Percentiles rank a stretch among this genome's conserved stretches.
phyloP scores from a whole-genome alignment of 2,329 filamentous ascomycete genomes.

The Intubia oerlemansii region DNA sequence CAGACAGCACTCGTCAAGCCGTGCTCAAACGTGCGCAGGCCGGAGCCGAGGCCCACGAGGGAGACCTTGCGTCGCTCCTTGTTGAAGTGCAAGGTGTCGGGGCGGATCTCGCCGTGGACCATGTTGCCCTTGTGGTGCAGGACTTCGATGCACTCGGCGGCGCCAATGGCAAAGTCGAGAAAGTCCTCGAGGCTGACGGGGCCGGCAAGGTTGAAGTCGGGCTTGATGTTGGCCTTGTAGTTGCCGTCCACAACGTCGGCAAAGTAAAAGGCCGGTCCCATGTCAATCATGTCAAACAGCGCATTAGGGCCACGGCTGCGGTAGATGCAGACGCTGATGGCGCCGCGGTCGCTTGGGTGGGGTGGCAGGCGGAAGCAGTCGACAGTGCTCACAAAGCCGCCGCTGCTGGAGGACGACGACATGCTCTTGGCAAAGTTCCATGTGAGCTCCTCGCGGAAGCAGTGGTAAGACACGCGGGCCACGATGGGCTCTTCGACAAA shows the following conservation, averaged over 20 bases:
- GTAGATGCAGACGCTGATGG: constrained; percentile 64
- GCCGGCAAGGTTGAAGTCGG: constrained; percentile 24
- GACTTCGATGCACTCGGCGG: constrained; percentile 67
- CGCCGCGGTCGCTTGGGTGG: constrained; percentile 43
- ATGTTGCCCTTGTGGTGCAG: constrained; percentile 76
- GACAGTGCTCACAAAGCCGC: constrained; percentile 57
- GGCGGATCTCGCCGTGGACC: constrained; percentile 77
- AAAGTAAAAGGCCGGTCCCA: constrained; percentile 55
- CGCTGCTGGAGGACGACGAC: constrained; percentile 46
- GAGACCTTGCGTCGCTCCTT: constrained; percentile 48
- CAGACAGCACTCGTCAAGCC: constrained; percentile 71
- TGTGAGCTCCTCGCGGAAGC: constrained; percentile 65
- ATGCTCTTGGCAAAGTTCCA: constrained; percentile 66
- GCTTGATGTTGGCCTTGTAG: constrained; percentile 21
- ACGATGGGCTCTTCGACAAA: constrained; percentile 47
- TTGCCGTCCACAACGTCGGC: constrained; percentile 29
- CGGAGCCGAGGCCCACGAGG: constrained; percentile 69
- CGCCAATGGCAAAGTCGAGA: constrained; percentile 78
- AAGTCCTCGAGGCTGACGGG: constrained; percentile 56
- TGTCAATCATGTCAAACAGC: constrained; percentile 46
- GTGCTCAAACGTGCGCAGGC: constrained; percentile 74
- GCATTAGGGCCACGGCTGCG: constrained; percentile 58
- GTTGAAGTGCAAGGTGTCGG: constrained; percentile 80
- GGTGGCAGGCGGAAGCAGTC: constrained; percentile 55
- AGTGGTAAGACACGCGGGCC: constrained; percentile 64